Percentiles rank a stretch among this genome's conserved stretches.
phyloP scores from a whole-genome alignment of 1,139 yeast species.

The Petasospora fabianii region DNA sequence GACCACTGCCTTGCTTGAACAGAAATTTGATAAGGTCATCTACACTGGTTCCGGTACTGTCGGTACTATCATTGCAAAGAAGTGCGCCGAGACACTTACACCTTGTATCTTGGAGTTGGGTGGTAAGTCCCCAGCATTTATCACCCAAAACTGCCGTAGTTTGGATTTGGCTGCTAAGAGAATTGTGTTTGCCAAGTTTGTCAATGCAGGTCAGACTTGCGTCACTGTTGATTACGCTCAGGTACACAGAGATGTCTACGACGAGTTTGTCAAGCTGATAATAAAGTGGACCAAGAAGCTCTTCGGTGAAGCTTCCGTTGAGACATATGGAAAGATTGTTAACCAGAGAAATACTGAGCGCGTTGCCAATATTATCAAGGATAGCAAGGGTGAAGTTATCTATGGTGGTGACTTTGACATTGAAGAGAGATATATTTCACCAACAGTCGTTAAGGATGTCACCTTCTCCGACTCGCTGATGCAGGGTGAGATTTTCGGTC shows the following conservation, averaged over 20 bases:
- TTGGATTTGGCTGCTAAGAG: slow-evolving; percentile 58
- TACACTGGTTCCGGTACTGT: slow-evolving; percentile 81
- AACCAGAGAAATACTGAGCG: slow-evolving; percentile 56
- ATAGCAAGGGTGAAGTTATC: slow-evolving; percentile 53
- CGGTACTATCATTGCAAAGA: slow-evolving; percentile 72
- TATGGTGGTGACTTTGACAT: slow-evolving; percentile 52
- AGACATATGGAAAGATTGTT: slow-evolving; percentile 60
- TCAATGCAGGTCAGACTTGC: slow-evolving; percentile 89
- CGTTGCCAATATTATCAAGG: slow-evolving; percentile 41
- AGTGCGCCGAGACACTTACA: slow-evolving; percentile 81
- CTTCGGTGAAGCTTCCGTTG: slow-evolving; percentile 38
- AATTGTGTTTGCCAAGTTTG: slow-evolving; percentile 72
- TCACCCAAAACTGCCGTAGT: slow-evolving; percentile 50
- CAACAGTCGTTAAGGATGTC: slow-evolving; percentile 66
- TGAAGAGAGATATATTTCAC: slow-evolving; percentile 54
- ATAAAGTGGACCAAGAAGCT: slow-evolving; percentile 43
- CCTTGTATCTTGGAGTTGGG: slow-evolving; percentile 85
- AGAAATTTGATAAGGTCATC: slow-evolving; percentile 76
- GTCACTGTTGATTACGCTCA: slow-evolving; percentile 82
- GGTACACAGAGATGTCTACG: slow-evolving; percentile 56
- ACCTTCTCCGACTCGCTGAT: slow-evolving; percentile 65
- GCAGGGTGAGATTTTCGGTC: slow-evolving; percentile 82
- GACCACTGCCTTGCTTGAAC: slow-evolving; percentile 60
- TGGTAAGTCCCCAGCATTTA: slow-evolving; percentile 85
- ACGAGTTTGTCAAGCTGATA: slow-evolving; percentile 48